Evolutionary conservation across 352 stramenopile species (phyloP), one percentile per base, ranked within the genome.

Genomic region (Thraustochytrium striatum): DNA sequence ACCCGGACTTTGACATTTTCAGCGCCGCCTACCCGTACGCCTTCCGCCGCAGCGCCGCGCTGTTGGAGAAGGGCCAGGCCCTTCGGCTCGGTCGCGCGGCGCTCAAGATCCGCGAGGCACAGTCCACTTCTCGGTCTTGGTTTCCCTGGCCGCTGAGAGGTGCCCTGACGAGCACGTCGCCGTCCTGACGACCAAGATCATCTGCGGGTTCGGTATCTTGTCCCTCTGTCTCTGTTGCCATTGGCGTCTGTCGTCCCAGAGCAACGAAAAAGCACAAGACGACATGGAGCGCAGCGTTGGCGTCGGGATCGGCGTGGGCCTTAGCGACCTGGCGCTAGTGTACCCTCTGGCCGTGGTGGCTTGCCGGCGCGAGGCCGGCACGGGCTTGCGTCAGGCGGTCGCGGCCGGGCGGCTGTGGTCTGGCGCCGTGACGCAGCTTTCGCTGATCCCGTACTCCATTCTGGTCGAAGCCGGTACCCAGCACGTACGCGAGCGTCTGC

Each of bases 1-100:
- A 95, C 72, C 90, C 90, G 2, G 84, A 91, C 32, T 95, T 95
- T 81, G 90, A 88, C 1, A 95, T 95, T 65, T 90, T 94, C 58
- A 87, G 92, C 78, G 89, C 92, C 79, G 89, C 88, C 25, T 94
- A 91, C 79, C 90, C 90, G 1, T 94, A 93, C 73, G 65, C 65
- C 3, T 13, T 58, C 11, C 65, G 65, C 21, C 65, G 65, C 13
- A 68, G 65, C 32, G 65, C 65, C 8, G 41, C 58, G 47, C 32
- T 75, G 11, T 75, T 75, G 1, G 65, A 61, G 30, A 30, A 32
- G 30, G 36, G 25, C 19, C 41, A 75, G 30, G 41, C 61, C 65
- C 19, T 70, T 5, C 35, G 53, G 33, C 59, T 70, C 25, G 0
- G 1, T 5, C 36, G 59, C 16, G 59, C 38, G 3, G 32, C 58